Conservation (phyloP, 805 yeast species). For the Wickerhamiella kazuoi region DNA sequence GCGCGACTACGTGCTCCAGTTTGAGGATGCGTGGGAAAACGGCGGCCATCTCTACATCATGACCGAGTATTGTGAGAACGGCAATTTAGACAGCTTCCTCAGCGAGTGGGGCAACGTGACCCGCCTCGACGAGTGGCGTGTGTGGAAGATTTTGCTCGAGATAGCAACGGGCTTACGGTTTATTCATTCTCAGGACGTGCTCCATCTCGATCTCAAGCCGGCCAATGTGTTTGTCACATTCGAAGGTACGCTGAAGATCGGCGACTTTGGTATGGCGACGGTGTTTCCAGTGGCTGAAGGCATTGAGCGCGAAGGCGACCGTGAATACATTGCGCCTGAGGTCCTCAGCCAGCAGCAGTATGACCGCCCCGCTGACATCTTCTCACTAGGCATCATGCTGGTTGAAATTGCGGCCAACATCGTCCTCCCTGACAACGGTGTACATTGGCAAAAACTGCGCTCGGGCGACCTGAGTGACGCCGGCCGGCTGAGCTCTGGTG, state of each 20-base stretch:
- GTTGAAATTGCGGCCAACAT: constrained; percentile 94
- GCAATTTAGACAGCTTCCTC: constrained; percentile 66
- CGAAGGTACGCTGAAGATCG: constrained; percentile 85
- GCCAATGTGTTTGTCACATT: constrained; percentile 88
- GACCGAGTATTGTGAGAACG: constrained; percentile 93
- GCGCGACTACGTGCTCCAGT: constrained; percentile 57
- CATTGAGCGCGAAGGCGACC: constrained; percentile 89
- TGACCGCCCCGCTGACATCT: constrained; percentile 84
- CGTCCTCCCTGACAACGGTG: constrained; percentile 85
- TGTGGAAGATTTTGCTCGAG: constrained; percentile 90
- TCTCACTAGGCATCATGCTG: constrained; percentile 83
- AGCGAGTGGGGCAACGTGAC: constrained; percentile 59
- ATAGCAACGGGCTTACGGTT: constrained; percentile 57
- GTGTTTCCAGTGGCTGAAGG: constrained; percentile 40
- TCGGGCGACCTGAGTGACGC: constrained; percentile 94
- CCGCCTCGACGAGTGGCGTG: constrained; percentile 86
- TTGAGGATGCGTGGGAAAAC: constrained; percentile 70
- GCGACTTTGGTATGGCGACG: constrained; percentile 92
- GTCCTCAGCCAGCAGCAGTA: constrained; percentile 66
- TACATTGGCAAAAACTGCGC: constrained; percentile 88
- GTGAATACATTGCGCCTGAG: constrained; percentile 96
- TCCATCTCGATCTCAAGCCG: constrained; percentile 87
- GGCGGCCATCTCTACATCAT: constrained; percentile 64
- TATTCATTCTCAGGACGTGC: constrained; percentile 57
- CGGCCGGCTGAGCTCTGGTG: constrained; percentile 57